Evolutionary conservation across 805 yeast species (phyloP).

Genomic region (Saccharomycopsis malanga): DNA sequence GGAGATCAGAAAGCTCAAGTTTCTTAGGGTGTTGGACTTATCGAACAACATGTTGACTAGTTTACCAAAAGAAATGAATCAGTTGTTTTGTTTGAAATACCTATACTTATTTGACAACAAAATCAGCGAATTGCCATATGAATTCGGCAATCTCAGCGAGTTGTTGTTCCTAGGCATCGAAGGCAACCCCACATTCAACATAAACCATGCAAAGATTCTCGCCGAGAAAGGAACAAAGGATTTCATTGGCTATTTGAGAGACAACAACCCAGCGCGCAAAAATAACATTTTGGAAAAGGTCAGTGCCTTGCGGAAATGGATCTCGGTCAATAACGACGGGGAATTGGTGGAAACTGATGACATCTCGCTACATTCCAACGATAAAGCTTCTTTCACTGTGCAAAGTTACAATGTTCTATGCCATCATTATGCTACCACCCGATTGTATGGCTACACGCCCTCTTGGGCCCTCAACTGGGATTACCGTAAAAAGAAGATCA

Average conservation of each 20-base stretch:
- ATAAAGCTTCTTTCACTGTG: slow-evolving; percentile 54
- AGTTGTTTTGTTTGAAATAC: slow-evolving; percentile 71
- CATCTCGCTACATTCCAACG: slow-evolving; percentile 26
- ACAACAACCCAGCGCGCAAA: slow-evolving; percentile 60
- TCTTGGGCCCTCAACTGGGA: slow-evolving; percentile 97
- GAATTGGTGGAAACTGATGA: slow-evolving; percentile 37
- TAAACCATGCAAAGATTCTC: slow-evolving; percentile 54
- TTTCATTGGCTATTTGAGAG: slow-evolving; percentile 73
- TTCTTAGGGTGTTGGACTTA: slow-evolving; percentile 76
- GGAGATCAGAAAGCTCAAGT: slow-evolving; percentile 57
- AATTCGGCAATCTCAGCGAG: slow-evolving; percentile 79
- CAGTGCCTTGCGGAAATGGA: slow-evolving; percentile 58
- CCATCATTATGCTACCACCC: slow-evolving; percentile 90
- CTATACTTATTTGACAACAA: slow-evolving; percentile 85
- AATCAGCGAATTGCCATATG: slow-evolving; percentile 66
- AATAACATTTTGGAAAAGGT: slow-evolving; percentile 5
- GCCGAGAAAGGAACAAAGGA: slow-evolving; percentile 83
- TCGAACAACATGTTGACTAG: slow-evolving; percentile 66
- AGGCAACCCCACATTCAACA: slow-evolving; percentile 83
- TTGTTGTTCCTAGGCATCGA: slow-evolving; percentile 85
- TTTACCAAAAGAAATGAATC: slow-evolving; percentile 82
- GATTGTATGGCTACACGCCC: slow-evolving; percentile 90
- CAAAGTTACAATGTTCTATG: slow-evolving; percentile 89
- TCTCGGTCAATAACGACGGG: slow-evolving; percentile 70
- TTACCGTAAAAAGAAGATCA: slow-evolving; percentile 70